Conservation (phyloP, 2,329 filamentous ascomycete species). For the Calonectria naviculata region DNA sequence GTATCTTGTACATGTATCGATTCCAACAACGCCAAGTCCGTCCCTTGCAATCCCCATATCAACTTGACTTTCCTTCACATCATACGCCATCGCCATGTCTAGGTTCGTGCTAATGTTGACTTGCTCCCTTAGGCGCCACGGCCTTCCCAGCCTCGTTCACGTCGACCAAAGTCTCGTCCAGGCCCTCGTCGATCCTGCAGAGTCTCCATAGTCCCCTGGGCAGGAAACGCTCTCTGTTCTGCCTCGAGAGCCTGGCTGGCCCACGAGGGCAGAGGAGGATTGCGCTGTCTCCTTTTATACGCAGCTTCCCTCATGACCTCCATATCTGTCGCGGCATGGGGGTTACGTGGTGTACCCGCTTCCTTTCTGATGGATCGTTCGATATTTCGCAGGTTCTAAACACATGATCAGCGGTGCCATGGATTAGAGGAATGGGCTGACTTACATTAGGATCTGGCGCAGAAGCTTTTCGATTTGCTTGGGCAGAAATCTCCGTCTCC, state of each 20-base stretch:
- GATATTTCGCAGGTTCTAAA: constrained; percentile 49
- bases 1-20: constrained; percentile 13
- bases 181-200: background rate
- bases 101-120: background rate
- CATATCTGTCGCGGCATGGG: constrained; percentile 42
- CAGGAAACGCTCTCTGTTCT: constrained; percentile 24
- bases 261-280: constrained; percentile 44
- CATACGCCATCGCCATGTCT: background rate
- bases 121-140: background rate
- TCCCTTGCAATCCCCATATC: background rate
- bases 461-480: constrained; percentile 31
- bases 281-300: constrained; percentile 40
- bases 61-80: background rate
- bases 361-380: constrained; percentile 30
- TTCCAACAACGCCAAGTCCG: constrained; percentile 12
- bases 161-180: background rate
- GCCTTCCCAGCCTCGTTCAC: background rate
- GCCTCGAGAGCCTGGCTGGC: constrained; percentile 44
- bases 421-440: background rate
- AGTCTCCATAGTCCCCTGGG: constrained; percentile 15
- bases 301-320: constrained; percentile 48
- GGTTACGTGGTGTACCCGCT: constrained; percentile 15
- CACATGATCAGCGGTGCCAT: background rate
- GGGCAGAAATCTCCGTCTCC: constrained; percentile 38
- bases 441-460: constrained; percentile 48